Conservation (phyloP, 257 asterid genomes). For the Penstemon newberryi region DNA sequence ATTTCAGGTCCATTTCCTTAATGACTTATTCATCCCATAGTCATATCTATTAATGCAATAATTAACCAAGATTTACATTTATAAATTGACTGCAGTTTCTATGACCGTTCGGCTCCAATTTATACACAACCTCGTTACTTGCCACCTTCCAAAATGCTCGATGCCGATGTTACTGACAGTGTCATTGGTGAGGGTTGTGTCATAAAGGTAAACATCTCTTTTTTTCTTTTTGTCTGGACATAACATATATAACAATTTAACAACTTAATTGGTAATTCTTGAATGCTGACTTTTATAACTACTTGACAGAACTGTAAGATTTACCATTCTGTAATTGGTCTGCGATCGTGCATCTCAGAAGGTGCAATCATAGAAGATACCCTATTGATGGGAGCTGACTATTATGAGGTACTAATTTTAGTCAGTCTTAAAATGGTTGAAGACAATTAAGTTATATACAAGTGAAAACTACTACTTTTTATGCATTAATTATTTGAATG, state of each 20-base stretch:
- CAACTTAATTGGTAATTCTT: background rate
- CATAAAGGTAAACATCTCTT: conserved; percentile 41
- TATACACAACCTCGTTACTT: conserved; percentile 65
- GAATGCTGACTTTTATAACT: background rate
- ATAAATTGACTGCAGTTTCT: conserved; percentile 43
- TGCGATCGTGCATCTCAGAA: conserved; percentile 68
- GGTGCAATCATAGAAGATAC: conserved; percentile 74
- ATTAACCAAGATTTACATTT: background rate
- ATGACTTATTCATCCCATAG: background rate
- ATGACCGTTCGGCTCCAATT: conserved; percentile 63
- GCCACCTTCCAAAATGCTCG: conserved; percentile 68
- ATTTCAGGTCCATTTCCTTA: conserved; percentile 45
- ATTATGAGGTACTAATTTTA: conserved; percentile 53
- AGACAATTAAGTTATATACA: background rate
- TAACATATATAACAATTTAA: background rate
- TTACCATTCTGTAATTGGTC: conserved; percentile 65
- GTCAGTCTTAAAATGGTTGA: background rate
- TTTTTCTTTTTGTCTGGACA: background rate
- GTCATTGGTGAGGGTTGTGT: conserved; percentile 74
- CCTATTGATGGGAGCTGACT: conserved; percentile 74
- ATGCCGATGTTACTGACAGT: conserved; percentile 68
- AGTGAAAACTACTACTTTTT: background rate
- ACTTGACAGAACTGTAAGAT: conserved; percentile 58
- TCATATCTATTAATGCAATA: background rate
- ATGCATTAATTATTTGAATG: background rate